These are phyloP conservation scores for Exophiala alcalophila DNA, from an alignment of 2,329 filamentous ascomycete species.

Conservation along the genomic window DNA sequence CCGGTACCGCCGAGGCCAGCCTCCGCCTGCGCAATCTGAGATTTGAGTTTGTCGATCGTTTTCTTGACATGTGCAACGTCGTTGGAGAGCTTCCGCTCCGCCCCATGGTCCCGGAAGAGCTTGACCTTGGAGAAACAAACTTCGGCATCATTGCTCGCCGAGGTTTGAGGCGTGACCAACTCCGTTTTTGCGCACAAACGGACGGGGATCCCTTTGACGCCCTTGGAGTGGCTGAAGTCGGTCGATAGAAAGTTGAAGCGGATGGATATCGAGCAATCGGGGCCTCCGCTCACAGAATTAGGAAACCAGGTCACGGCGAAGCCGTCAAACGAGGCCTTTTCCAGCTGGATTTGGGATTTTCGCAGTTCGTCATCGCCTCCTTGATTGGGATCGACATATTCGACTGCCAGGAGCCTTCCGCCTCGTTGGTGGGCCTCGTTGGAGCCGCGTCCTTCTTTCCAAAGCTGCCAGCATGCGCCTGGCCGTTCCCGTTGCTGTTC, in stretches of 20 bases:
- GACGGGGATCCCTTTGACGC: constrained; percentile 95
- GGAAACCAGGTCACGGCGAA: constrained; percentile 90
- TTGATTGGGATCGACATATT: constrained; percentile 73
- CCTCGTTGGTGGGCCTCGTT: constrained; percentile 93
- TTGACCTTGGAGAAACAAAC: constrained; percentile 96
- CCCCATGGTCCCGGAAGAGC: constrained; percentile 92
- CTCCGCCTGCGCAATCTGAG: constrained; percentile 78
- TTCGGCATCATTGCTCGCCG: constrained; percentile 51
- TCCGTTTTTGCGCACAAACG: constrained; percentile 89
- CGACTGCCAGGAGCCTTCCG: constrained; percentile 88
- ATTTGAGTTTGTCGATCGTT: constrained; percentile 91
- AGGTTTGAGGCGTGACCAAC: constrained; percentile 53
- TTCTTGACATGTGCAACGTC: constrained; percentile 94
- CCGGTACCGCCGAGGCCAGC: constrained; percentile 58
- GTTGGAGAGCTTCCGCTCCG: constrained; percentile 90
- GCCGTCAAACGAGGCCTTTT: constrained; percentile 82
- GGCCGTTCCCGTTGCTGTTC: constrained; percentile 86
- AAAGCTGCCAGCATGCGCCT: constrained; percentile 79
- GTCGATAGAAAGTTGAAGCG: constrained; percentile 98
- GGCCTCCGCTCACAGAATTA: constrained; percentile 57
- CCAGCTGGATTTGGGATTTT: constrained; percentile 64
- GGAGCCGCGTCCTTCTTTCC: constrained; percentile 94
- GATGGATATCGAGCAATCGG: constrained; percentile 82
- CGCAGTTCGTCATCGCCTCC: constrained; percentile 55
- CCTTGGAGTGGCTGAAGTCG: constrained; percentile 97